Conservation (phyloP, 2,329 filamentous ascomycete species). For the Metarhizium anisopliae region DNA sequence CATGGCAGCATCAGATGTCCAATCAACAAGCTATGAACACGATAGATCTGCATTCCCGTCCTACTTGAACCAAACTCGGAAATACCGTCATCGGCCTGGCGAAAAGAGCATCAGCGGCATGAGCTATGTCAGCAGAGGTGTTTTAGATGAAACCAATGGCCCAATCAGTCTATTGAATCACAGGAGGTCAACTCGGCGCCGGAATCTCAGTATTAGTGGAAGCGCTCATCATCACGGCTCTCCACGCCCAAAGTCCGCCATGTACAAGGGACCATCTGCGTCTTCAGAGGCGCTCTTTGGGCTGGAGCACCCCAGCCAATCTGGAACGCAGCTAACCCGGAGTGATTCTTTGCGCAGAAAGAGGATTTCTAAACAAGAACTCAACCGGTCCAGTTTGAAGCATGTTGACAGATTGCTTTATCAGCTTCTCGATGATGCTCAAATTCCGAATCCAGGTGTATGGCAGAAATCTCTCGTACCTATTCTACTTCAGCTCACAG, state of each 20-base stretch:
- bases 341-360: constrained; percentile 76
- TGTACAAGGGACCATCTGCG: constrained; percentile 45
- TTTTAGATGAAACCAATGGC: constrained; percentile 51
- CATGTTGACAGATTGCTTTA: constrained; percentile 80
- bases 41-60: constrained; percentile 68
- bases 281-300: constrained; percentile 43
- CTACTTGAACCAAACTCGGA: constrained; percentile 63
- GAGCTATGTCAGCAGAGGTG: constrained; percentile 59
- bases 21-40: constrained; percentile 59
- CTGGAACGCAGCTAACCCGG: constrained; percentile 49
- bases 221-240: constrained; percentile 60
- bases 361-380: constrained; percentile 65
- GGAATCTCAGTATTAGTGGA: constrained; percentile 78
- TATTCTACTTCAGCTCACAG: constrained; percentile 81
- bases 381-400: constrained; percentile 78
- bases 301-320: constrained; percentile 35
- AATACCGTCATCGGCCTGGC: constrained; percentile 61
- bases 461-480: constrained; percentile 91
- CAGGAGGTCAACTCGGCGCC: constrained; percentile 55
- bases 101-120: constrained; percentile 69
- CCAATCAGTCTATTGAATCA: constrained; percentile 49
- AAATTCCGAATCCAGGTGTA: constrained; percentile 60
- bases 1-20: constrained; percentile 56
- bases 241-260: constrained; percentile 53
- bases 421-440: constrained; percentile 71